phyloP scores from a whole-genome alignment of 371 early-diverging fungal species.

The Rhizopus delemar region DNA sequence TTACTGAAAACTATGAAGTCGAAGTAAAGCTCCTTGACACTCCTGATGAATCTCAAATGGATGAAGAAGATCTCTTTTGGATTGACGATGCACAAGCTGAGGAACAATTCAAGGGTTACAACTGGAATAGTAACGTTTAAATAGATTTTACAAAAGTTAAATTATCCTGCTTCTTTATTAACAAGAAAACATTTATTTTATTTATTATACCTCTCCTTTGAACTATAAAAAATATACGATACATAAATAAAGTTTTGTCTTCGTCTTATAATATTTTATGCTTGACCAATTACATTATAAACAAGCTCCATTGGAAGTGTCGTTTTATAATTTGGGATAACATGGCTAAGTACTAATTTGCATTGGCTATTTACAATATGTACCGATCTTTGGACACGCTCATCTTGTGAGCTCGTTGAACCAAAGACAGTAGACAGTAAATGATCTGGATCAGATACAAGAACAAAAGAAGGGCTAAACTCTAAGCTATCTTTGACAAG shows the following conservation, averaged over 20 bases:
- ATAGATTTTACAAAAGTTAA: neutral
- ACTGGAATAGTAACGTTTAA: slow-evolving; percentile 12
- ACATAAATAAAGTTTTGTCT: neutral
- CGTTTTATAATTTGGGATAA: neutral
- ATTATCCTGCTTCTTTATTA: neutral
- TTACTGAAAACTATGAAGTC: neutral
- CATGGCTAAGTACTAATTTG: slow-evolving; percentile 4
- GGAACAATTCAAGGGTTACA: slow-evolving; percentile 13
- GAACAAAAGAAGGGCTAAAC: slow-evolving; percentile 18
- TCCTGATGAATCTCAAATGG: neutral
- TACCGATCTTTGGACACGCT: slow-evolving; percentile 11
- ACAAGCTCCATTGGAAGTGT: slow-evolving; percentile 12
- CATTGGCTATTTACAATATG: slow-evolving; percentile 10
- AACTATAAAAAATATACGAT: neutral
- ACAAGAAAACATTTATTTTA: neutral
- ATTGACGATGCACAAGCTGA: slow-evolving; percentile 17
- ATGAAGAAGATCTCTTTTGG: slow-evolving; percentile 1
- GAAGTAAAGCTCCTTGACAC: neutral
- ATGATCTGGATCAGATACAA: slow-evolving; percentile 6
- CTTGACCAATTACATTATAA: too few species aligned
- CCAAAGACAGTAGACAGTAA: slow-evolving; percentile 13
- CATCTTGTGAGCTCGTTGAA: neutral
- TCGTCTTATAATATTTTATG: neutral
- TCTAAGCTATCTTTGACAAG: slow-evolving; percentile 2
- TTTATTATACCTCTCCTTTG: neutral